Percentiles rank a stretch among this genome's conserved stretches.
Evolutionary conservation across 495 filamentous ascomycete species (phyloP).

Genomic region (Xylaria cubensis): DNA sequence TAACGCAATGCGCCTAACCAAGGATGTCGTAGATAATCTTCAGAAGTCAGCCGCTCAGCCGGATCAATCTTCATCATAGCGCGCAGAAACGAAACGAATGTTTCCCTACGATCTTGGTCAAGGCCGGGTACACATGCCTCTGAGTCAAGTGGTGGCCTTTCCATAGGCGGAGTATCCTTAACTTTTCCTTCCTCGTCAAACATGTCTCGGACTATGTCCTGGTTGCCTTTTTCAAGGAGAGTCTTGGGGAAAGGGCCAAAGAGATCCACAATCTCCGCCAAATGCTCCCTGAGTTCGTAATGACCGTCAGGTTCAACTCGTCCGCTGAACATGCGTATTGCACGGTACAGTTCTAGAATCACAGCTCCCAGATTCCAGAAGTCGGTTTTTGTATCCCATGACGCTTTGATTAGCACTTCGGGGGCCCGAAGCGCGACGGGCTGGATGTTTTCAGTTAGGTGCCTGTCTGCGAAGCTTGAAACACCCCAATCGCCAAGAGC

Average conservation of each 20-base stretch:
- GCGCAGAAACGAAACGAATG: neutral
- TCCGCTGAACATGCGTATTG: conserved; percentile 7
- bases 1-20: neutral
- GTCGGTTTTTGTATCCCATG: conserved; percentile 37
- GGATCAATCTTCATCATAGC: conserved; percentile 4
- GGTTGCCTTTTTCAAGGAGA: conserved; percentile 35
- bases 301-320: conserved; percentile 18
- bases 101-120: neutral
- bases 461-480: conserved; percentile 36
- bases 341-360: conserved; percentile 31
- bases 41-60: neutral
- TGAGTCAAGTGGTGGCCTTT: neutral
- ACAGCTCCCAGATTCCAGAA: conserved; percentile 38
- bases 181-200: conserved; percentile 16
- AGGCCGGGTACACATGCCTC: neutral
- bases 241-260: conserved; percentile 37
- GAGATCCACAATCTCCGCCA: conserved; percentile 35
- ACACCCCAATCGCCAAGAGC: conserved; percentile 42
- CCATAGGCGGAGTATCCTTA: neutral
- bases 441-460: conserved; percentile 41
- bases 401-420: conserved; percentile 41
- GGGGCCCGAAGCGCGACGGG: conserved; percentile 39
- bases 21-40: neutral
- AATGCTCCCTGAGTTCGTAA: conserved; percentile 32
- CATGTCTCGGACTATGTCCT: conserved; percentile 25